Base-by-base conservation (phyloP, 305 asterid species). In the Fraxinus xanthoxyloides region DNA sequence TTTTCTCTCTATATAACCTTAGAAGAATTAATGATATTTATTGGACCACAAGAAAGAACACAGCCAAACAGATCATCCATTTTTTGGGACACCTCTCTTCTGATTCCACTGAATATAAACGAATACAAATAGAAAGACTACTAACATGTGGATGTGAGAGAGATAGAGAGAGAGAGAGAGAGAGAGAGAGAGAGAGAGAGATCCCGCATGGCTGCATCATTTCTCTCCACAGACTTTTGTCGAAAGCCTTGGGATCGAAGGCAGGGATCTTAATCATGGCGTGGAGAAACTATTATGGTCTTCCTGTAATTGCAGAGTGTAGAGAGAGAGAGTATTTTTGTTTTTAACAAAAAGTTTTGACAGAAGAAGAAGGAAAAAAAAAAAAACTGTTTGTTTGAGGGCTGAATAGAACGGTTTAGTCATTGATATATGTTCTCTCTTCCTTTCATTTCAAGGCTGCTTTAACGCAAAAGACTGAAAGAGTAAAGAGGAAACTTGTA, bases 231-330 rank as follows among this genome's bases (percentile, higher is more conserved):
- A 86, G 86, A 82, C 91, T 85, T 89, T 90, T 87, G 76, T 84
- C 88, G 80, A 83, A 88, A 92, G 92, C 92, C 97, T 93, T 94
- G 97, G 97, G 97, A 88, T 90, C 87, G 90, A 93, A 92, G 93
- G 96, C 86, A 85, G 87, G 80, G 82, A 90, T 82, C 78, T 82
- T 84, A 88, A 89, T 92, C 89, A 90, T 89, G 69, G 61, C 90
- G 84, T 82, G 80, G 77, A 77, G 78, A 69, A 89, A 80, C 67
- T 79, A 80, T 86, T 80, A 86, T 84, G 88, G 82, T 90, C 89
- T 84, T 84, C 87, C 87, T 87, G 88, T 84, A 79, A 87, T 84
- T 85, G 86, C 85, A 85, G 90, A 23, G 51, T 32, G 63, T 12
- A 81, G 77, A 61, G 75, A 80, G 77, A 79, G 80, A 81, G 46